phyloP scores from a whole-genome alignment of 352 stramenopile genomes.

The Pythium grandisporangium region DNA sequence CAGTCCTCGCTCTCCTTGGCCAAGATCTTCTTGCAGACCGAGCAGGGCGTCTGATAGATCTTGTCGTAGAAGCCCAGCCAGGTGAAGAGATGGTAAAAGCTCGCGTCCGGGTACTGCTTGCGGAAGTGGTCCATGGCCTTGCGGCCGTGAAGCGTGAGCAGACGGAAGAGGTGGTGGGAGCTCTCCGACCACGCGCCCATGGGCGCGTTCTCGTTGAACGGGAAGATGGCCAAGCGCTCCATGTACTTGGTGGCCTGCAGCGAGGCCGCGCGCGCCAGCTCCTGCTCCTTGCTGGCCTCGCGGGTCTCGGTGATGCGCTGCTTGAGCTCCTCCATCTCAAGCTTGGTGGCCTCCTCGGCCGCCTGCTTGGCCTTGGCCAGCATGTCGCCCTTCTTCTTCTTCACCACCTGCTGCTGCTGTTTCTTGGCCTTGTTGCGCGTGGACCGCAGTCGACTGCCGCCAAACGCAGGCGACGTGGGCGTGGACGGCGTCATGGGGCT shows the following conservation, averaged over 20 bases:
- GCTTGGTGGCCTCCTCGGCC: conserved; percentile 78
- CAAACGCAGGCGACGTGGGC: conserved; percentile 71
- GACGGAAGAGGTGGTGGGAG: conserved; percentile 68
- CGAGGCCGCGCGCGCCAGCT: conserved; percentile 57
- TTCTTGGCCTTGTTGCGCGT: conserved; percentile 83
- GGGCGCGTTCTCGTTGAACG: conserved; percentile 69
- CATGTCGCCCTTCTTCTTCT: conserved; percentile 85
- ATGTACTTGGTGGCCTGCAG: conserved; percentile 83
- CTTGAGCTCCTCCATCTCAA: conserved; percentile 85
- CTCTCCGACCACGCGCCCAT: conserved; percentile 79
- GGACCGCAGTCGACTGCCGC: conserved; percentile 50
- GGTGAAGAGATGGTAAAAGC: conserved; percentile 83
- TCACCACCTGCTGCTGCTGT: conserved; percentile 70
- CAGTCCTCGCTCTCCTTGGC: conserved; percentile 74
- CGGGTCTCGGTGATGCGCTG: conserved; percentile 65
- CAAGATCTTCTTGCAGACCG: conserved; percentile 79
- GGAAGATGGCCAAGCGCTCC: conserved; percentile 69
- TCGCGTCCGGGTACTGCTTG: conserved; percentile 77
- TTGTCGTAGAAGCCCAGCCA: conserved; percentile 86
- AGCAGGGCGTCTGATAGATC: conserved; percentile 83
- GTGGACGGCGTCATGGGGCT: conserved; percentile 84
- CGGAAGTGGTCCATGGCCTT: conserved; percentile 78
- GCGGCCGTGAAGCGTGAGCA: conserved; percentile 64
- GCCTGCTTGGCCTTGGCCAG: conserved; percentile 80
- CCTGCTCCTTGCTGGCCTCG: conserved; percentile 75